Percentiles rank a stretch among this genome's conserved stretches.
These are phyloP conservation scores for Pythium phragmitis DNA, from an alignment of 352 stramenopile genomes.

Conservation along the genomic window DNA sequence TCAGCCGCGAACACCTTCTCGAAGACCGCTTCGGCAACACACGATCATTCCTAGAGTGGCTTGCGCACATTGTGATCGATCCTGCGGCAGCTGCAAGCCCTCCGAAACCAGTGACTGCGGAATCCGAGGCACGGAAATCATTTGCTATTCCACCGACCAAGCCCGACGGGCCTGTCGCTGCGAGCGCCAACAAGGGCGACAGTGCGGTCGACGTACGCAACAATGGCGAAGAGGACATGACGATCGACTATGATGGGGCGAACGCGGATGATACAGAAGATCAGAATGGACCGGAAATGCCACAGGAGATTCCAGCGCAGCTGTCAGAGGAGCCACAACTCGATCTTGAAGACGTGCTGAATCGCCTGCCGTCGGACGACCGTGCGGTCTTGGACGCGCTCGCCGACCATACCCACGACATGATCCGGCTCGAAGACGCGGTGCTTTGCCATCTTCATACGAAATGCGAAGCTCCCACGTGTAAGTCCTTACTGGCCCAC, in stretches of 20 bases:
- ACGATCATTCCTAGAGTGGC: conserved; percentile 26
- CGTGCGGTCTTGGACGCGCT: conserved; percentile 31
- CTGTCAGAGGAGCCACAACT: conserved; percentile 22
- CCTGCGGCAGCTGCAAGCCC: neutral
- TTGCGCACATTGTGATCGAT: conserved; percentile 7
- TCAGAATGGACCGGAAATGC: conserved; percentile 10
- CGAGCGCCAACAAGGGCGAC: neutral
- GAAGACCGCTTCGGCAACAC: conserved; percentile 24
- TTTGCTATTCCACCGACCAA: neutral
- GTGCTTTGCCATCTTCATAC: conserved; percentile 27
- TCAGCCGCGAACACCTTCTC: conserved; percentile 33
- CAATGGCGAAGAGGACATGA: neutral
- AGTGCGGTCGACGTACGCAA: conserved; percentile 8
- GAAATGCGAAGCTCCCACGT: conserved; percentile 31
- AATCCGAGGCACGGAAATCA: neutral
- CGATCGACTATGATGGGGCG: conserved; percentile 16
- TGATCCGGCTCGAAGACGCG: conserved; percentile 33
- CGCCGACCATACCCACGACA: conserved; percentile 35
- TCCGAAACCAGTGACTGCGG: neutral
- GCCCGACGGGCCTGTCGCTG: neutral
- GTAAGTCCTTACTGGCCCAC: conserved; percentile 22
- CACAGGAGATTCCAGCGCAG: conserved; percentile 22
- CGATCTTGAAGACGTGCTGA: conserved; percentile 31
- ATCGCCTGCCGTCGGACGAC: conserved; percentile 27
- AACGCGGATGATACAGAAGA: neutral